Conservation (phyloP, 2,329 filamentous ascomycete genomes). For the Paracoccidioides brasiliensis region DNA sequence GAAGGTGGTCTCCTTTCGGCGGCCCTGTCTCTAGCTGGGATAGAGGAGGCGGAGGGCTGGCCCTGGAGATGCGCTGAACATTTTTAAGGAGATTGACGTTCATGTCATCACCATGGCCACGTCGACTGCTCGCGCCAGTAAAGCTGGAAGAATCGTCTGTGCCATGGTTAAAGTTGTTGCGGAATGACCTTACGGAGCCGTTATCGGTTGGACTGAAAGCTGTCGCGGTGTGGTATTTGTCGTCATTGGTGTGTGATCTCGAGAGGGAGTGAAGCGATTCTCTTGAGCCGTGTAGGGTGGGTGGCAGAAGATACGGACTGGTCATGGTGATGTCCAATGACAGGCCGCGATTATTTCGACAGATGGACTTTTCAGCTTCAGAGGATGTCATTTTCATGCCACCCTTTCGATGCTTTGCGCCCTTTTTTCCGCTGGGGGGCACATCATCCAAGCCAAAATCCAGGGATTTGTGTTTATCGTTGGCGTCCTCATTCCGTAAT, state of each 20-base stretch:
- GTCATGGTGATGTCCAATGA: slow-evolving; percentile 56
- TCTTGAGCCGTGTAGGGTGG: slow-evolving; percentile 60
- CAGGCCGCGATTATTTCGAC: slow-evolving; percentile 35
- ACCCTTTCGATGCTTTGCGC: slow-evolving; percentile 26
- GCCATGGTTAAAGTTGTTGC: slow-evolving; percentile 21
- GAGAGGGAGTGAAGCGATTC: slow-evolving; percentile 82
- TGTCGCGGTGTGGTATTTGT: slow-evolving; percentile 61
- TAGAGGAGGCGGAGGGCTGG: slow-evolving; percentile 28
- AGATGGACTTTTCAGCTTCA: slow-evolving; percentile 30
- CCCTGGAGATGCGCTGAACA: slow-evolving; percentile 45
- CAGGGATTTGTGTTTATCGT: slow-evolving; percentile 78
- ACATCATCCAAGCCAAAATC: slow-evolving; percentile 71
- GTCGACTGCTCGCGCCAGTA: slow-evolving; percentile 36
- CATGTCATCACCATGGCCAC: slow-evolving; percentile 31
- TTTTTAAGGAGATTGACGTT: slow-evolving; percentile 42
- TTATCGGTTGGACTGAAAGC: slow-evolving; percentile 41
- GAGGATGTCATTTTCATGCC: slow-evolving; percentile 48
- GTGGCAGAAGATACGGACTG: slow-evolving; percentile 88
- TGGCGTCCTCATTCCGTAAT: slow-evolving; percentile 61
- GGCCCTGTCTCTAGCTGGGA: background rate
- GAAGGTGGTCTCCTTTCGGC: background rate
- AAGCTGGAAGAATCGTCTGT: slow-evolving; percentile 41
- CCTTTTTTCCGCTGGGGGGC: slow-evolving; percentile 24
- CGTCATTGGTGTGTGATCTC: slow-evolving; percentile 59
- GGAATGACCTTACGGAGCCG: slow-evolving; percentile 26